Percentiles rank a stretch among this genome's conserved stretches.
Evolutionary conservation across 2,329 filamentous ascomycete genomes (phyloP).

Genomic region (Verticillium albo-atrum): DNA sequence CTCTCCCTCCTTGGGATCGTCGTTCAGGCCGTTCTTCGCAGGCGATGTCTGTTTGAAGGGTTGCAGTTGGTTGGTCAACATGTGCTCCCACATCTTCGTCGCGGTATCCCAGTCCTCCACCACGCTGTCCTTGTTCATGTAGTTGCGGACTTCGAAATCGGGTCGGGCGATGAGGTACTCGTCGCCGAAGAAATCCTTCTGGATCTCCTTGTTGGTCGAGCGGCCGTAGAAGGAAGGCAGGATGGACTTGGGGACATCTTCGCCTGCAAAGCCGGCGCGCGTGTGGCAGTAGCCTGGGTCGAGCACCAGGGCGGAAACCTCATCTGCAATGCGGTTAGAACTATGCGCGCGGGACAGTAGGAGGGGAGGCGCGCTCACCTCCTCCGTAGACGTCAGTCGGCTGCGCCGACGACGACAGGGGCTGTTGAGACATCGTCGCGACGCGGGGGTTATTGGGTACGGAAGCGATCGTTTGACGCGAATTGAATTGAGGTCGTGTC

Average conservation of each 20-base stretch:
- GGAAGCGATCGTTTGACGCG: neutral
- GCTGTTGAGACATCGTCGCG: conserved; percentile 49
- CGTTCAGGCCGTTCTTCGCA: conserved; percentile 74
- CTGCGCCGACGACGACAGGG: conserved; percentile 49
- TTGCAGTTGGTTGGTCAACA: conserved; percentile 83
- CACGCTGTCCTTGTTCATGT: conserved; percentile 81
- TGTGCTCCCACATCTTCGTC: conserved; percentile 85
- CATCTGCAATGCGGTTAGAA: conserved; percentile 55
- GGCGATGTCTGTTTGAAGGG: conserved; percentile 67
- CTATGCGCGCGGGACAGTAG: conserved; percentile 2
- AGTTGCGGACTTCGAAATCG: conserved; percentile 82
- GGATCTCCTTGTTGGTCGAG: conserved; percentile 41
- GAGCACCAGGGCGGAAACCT: conserved; percentile 94
- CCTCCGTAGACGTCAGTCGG: conserved; percentile 61
- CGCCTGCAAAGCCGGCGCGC: conserved; percentile 93
- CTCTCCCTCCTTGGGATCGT: conserved; percentile 53
- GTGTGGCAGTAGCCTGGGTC: conserved; percentile 90
- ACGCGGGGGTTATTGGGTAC: neutral
- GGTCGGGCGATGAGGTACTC: conserved; percentile 76
- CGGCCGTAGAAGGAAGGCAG: conserved; percentile 85
- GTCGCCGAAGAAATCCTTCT: conserved; percentile 75
- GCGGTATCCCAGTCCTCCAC: conserved; percentile 97
- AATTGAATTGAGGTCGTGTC: neutral
- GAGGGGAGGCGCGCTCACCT: conserved; percentile 35
- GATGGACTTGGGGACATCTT: conserved; percentile 93